Conservation (phyloP, 2,329 filamentous ascomycete species). For the Talaromyces sp. region DNA sequence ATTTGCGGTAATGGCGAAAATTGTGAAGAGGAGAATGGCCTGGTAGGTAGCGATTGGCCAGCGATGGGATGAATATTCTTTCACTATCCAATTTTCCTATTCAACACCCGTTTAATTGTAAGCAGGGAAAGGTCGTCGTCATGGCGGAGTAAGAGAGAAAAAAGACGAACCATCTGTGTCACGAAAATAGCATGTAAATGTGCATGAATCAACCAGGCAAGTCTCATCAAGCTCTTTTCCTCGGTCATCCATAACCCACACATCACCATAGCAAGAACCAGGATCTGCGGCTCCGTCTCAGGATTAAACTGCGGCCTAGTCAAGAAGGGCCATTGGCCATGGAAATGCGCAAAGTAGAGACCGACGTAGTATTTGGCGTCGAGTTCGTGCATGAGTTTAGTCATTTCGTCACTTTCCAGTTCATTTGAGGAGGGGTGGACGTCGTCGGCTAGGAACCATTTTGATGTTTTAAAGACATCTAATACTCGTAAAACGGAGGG, state of each 20-base stretch:
- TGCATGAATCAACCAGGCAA: constrained; percentile 23
- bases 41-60: constrained; percentile 32
- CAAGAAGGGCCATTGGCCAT: constrained; percentile 28
- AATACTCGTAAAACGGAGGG: background rate
- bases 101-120: background rate
- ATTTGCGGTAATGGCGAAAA: constrained; percentile 21
- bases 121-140: background rate
- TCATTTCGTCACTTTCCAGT: background rate
- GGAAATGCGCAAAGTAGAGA: constrained; percentile 26
- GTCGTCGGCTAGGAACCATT: background rate
- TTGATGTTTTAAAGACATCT: background rate
- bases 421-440: background rate
- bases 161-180: constrained; percentile 22
- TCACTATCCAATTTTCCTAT: constrained; percentile 7
- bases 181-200: constrained; percentile 22
- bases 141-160: background rate
- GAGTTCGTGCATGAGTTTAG: background rate
- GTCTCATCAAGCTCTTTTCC: constrained; percentile 16
- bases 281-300: constrained; percentile 20
- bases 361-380: constrained; percentile 18
- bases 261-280: constrained; percentile 27
- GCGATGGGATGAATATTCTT: constrained; percentile 10
- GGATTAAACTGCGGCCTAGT: constrained; percentile 21
- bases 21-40: constrained; percentile 28
- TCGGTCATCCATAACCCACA: constrained; percentile 25